Evolutionary conservation across 176 grass and related monocot genomes (phyloP).

Genomic region (bread wheat (Triticum aestivum)): IWGSC_CS_RefSeq_v2.1 NC_057807.1:661401412-661401911

Average conservation of each 20-base stretch:
- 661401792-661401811: neutral
- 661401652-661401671: neutral
- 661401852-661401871: neutral
- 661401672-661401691: neutral
- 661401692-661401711: neutral
- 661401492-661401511: neutral
- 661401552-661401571: neutral
- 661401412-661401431: neutral
- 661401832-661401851: neutral
- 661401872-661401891: neutral
- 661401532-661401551: neutral
- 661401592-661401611: neutral
- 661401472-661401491: neutral
- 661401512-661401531: neutral
- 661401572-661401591: neutral
- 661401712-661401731: neutral
- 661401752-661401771: slow-evolving; percentile 1
- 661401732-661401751: slow-evolving; percentile 6
- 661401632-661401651: neutral
- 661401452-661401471: neutral
- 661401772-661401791: neutral
- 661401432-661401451: neutral
- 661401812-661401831: neutral
- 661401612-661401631: neutral
- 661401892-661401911: neutral